phyloP scores from a whole-genome alignment of 139 green algal genomes.

The Chlamydomonas applanata region DNA sequence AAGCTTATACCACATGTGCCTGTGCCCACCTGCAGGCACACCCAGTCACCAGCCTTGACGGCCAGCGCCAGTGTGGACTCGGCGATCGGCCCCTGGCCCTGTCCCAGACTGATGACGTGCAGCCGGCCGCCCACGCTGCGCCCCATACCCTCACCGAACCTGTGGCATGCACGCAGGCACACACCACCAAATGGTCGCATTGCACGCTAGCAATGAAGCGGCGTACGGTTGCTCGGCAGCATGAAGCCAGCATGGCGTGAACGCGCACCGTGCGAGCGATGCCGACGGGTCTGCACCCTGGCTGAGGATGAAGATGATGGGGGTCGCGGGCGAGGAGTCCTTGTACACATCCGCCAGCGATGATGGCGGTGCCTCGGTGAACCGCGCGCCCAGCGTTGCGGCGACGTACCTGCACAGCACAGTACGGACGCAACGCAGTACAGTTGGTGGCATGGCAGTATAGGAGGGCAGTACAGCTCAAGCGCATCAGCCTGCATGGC shows the following conservation, averaged over 20 bases:
- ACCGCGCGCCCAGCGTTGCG: conserved; percentile 52
- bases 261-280: conserved; percentile 45
- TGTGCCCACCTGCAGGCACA: conserved; percentile 66
- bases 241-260: too few relatives aligned
- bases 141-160: conserved; percentile 64
- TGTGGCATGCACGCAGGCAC: too few relatives aligned
- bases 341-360: conserved; percentile 61
- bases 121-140: conserved; percentile 52
- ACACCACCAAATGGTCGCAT: neutral
- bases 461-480: too few relatives aligned
- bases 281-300: conserved; percentile 73
- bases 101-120: conserved; percentile 69
- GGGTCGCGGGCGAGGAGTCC: conserved; percentile 62
- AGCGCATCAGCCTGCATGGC: too few relatives aligned
- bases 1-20: neutral
- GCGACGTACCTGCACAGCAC: conserved; percentile 28
- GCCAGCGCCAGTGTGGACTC: conserved; percentile 54
- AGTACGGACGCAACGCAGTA: neutral
- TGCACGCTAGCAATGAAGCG: neutral
- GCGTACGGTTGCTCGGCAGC: neutral
- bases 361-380: conserved; percentile 56
- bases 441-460: too few relatives aligned
- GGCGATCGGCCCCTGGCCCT: conserved; percentile 73
- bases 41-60: conserved; percentile 67
- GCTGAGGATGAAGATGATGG: conserved; percentile 77